Conservation (phyloP, 2,329 filamentous ascomycete genomes). For the Ophiostoma ips region DNA sequence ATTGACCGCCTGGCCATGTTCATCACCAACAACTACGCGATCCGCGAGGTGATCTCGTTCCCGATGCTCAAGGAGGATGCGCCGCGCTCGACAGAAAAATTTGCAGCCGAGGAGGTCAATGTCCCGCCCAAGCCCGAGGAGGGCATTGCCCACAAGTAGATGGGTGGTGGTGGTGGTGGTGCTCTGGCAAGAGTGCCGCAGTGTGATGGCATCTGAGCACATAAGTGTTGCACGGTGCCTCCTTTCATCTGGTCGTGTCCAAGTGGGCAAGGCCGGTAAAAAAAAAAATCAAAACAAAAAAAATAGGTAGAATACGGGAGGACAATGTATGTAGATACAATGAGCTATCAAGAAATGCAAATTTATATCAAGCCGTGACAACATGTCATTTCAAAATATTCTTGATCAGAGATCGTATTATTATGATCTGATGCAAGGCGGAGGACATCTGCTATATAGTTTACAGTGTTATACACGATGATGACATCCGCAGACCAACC, state of each 20-base stretch:
- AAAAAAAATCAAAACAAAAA: neutral
- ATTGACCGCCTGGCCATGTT: slow-evolving; percentile 53
- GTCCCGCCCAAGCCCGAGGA: slow-evolving; percentile 22
- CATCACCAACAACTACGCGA: slow-evolving; percentile 87
- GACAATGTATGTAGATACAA: too few relatives aligned
- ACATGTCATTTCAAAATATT: too few relatives aligned
- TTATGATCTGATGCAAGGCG: too few relatives aligned
- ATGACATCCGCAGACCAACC: neutral
- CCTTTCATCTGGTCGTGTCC: neutral
- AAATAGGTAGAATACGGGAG: too few relatives aligned
- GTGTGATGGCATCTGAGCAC: neutral
- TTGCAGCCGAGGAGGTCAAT: slow-evolving; percentile 22
- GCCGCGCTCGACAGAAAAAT: slow-evolving; percentile 31
- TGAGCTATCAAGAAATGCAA: too few relatives aligned
- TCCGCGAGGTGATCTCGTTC: slow-evolving; percentile 93
- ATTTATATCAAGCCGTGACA: too few relatives aligned
- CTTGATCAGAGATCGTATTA: too few relatives aligned
- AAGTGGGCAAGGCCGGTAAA: neutral
- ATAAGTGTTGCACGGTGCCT: neutral
- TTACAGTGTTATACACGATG: neutral
- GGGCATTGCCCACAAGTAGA: slow-evolving; percentile 19
- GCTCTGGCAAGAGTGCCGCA: neutral
- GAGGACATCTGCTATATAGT: slow-evolving; percentile 1
- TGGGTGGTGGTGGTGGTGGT: too few relatives aligned
- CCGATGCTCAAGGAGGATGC: slow-evolving; percentile 92